Base-by-base conservation (phyloP, 192 early-diverging fungal genomes). In the Coemansia sp. region DNA sequence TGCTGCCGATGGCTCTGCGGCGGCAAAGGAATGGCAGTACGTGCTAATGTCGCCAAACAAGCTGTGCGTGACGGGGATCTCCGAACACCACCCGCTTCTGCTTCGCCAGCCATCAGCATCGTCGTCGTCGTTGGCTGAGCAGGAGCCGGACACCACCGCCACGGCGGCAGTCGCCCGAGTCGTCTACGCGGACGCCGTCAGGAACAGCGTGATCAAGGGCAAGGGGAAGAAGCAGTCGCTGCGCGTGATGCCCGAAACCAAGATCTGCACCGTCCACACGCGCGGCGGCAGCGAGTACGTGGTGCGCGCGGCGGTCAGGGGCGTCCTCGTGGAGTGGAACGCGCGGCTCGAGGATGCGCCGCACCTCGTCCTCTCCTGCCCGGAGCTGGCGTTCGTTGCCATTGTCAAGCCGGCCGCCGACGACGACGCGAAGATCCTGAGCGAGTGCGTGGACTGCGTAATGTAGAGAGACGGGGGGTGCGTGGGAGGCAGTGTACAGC, bases 301-400 rank as follows among this genome's bases (percentile, higher is more conserved):
- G 2, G 44, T 82, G 42, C 74, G 75, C 9, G 74, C 75, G 5
- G 79, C 74, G 0, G 58, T 82, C 57, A 72, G 62, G n/a, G 79
- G 79, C 32, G 32, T 63, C 0, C 61, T 82, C 20, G 64, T 82
- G 68, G 79, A 82, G 32, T 82, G 79, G 79, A 82, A 82, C 58
- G 2, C 64, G 37, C 41, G 55, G 14, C 64, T 82, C 14, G 74
- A 70, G 40, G 14, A 41, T 0, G 61, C 69, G 40, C 71, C 79
- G 5, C 56, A 64, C 44, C 57, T 82, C 38, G 8, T 77, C 8
- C 4, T 17, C 0, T 39, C 25, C 1, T 9, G 42, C 20, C 75
- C 78, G 19, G 46, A 42, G 50, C 50, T 71, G 46, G 78, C 48
- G 0, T 81, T 81, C 57, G 1, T 81, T 1, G 70, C 66, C 10